These are phyloP conservation scores for Skeletonema menzelii DNA, from an alignment of 108 stramenopile species.

Conservation along the genomic window DNA sequence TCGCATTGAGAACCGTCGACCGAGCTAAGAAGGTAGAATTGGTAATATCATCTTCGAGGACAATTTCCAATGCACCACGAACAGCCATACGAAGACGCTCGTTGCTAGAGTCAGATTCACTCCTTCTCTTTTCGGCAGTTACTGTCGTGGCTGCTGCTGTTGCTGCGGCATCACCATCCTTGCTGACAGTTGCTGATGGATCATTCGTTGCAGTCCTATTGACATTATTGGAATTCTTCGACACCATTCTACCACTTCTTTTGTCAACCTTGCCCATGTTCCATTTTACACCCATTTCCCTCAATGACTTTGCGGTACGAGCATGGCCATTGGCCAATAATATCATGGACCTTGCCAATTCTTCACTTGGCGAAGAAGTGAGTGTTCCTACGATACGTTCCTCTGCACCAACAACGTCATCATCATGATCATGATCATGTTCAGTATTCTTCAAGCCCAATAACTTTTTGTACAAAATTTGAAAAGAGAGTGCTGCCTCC, in stretches of 20 bases:
- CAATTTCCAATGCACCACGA: conserved; percentile 70
- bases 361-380: conserved; percentile 5
- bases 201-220: conserved; percentile 3
- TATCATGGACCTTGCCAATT: conserved; percentile 44
- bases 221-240: neutral
- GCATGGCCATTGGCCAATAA: conserved; percentile 38
- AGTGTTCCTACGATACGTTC: neutral
- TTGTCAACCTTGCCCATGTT: conserved; percentile 34
- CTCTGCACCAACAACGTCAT: too few relatives aligned
- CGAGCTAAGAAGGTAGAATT: conserved; percentile 77
- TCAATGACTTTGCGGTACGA: conserved; percentile 35
- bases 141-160: neutral
- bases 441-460: conserved; percentile 12
- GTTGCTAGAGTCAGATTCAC: conserved; percentile 14
- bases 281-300: conserved; percentile 44
- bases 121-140: conserved; percentile 17
- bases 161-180: neutral
- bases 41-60: conserved; percentile 75
- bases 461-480: conserved; percentile 25
- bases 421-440: neutral
- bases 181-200: neutral
- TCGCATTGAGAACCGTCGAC: conserved; percentile 9
- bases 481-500: conserved; percentile 37
- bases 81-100: conserved; percentile 77
- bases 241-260: neutral